Conservation (phyloP, 306 rosid species). For the Albizia julibrissin region DNA sequence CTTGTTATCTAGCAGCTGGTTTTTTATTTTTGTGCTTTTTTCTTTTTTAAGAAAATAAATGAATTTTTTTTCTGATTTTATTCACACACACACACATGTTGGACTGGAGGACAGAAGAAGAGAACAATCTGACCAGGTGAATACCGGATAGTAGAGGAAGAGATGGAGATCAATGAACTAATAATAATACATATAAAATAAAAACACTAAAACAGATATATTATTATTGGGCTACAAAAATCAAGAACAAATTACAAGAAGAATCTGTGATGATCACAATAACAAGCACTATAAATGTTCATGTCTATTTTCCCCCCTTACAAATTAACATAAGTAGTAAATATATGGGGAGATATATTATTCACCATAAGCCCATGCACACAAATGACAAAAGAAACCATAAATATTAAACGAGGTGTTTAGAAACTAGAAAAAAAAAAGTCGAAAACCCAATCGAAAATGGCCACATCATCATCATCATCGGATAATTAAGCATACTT, state of each 20-base stretch:
- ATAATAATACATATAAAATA: background rate
- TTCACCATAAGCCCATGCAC: slow-evolving; percentile 2
- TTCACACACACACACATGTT: background rate
- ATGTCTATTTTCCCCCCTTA: background rate
- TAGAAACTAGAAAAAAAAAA: background rate
- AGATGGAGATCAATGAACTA: background rate
- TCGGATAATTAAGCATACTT: background rate
- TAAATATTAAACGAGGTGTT: slow-evolving; percentile 28
- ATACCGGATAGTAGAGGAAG: background rate
- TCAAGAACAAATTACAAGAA: slow-evolving; percentile 5
- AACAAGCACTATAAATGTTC: background rate
- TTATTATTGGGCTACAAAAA: background rate
- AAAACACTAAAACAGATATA: background rate
- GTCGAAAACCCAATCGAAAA: background rate
- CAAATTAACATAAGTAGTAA: slow-evolving; percentile 1
- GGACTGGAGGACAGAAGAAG: background rate
- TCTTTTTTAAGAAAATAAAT: background rate
- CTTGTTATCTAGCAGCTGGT: background rate
- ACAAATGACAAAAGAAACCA: slow-evolving; percentile 7
- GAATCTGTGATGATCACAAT: background rate
- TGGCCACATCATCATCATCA: background rate
- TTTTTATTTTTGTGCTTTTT: background rate
- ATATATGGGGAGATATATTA: slow-evolving; percentile 14
- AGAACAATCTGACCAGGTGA: background rate
- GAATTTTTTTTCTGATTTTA: background rate